These are phyloP conservation scores for Yarrowia deformans DNA, from an alignment of 805 yeast genomes.

Conservation along the genomic window DNA sequence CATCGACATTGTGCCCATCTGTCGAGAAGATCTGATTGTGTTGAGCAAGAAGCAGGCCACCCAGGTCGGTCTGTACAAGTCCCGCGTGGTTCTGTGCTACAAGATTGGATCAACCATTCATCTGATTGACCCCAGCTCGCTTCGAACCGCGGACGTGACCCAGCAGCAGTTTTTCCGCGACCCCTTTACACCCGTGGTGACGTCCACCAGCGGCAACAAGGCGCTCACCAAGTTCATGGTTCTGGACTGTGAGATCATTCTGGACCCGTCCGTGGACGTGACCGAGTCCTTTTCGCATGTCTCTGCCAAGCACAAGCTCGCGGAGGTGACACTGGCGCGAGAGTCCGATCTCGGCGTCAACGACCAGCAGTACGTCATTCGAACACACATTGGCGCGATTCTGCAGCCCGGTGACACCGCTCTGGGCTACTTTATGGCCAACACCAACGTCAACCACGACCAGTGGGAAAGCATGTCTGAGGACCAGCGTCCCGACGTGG, in stretches of 20 bases:
- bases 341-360: slow-evolving; percentile 86
- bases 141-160: slow-evolving; percentile 77
- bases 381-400: slow-evolving; percentile 93
- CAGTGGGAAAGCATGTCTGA: slow-evolving; percentile 75
- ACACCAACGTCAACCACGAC: slow-evolving; percentile 87
- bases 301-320: slow-evolving; percentile 75
- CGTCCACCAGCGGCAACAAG: slow-evolving; percentile 55
- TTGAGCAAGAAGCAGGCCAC: slow-evolving; percentile 87
- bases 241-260: slow-evolving; percentile 75
- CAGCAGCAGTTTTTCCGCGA: slow-evolving; percentile 79
- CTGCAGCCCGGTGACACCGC: slow-evolving; percentile 97
- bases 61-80: slow-evolving; percentile 74
- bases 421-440: slow-evolving; percentile 85
- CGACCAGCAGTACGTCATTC: slow-evolving; percentile 79
- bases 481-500: slow-evolving; percentile 79
- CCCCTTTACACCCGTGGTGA: slow-evolving; percentile 80
- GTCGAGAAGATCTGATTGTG: slow-evolving; percentile 95
- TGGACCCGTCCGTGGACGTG: slow-evolving; percentile 65
- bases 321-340: slow-evolving; percentile 92
- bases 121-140: slow-evolving; percentile 82
- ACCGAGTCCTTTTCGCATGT: slow-evolving; percentile 62
- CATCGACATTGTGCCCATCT: slow-evolving; percentile 92
- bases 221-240: slow-evolving; percentile 87
- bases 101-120: slow-evolving; percentile 84
- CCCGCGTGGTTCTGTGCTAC: slow-evolving; percentile 83